Evolutionary conservation across 225 moss, liverwort and hornwort species (phyloP), one percentile per base, ranked within the genome.

Genomic region (Rhytidiadelphus loreus): DNA sequence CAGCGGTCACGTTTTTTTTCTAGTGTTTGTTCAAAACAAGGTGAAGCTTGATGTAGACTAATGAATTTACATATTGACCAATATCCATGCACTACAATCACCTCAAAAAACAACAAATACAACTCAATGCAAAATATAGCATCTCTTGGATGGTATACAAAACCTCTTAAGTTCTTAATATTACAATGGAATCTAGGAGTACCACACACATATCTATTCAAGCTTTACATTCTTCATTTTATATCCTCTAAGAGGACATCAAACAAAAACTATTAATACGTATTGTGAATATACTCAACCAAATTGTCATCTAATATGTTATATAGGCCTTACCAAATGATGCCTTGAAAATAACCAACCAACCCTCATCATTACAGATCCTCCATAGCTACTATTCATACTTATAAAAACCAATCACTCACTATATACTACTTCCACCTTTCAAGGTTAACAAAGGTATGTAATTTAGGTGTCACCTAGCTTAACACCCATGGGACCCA

Each of bases 21-120:
- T n/a, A n/a, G n/a, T n/a, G n/a, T n/a, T n/a, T n/a, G n/a, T n/a
- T n/a, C n/a, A n/a, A n/a, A 50, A 20, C 0, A 50, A 75, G 7
- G 29, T 21, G 6, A 48, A 32, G 32, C 20, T 75, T 20, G 18
- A 32, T 50, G 7, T 50, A 75, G 3, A 52, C 33, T 33, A 21
- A 5, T 75, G 33, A 74, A 30, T 28, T 46, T 4, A 18, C 4
- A 46, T 46, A 18, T 0, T 73, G 0, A 10, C 2, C 0, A 0
- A 73, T 46, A 4, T 0, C 11, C 6, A 73, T 48, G 19, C 3
- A 19, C 12, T n/a, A n/a, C n/a, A n/a, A n/a, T n/a, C n/a, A n/a
- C n/a, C 3, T 74, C 3, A 32, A 74, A 73, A 48, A 30, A 2
- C 4, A 73, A 30, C 48, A 73, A 46, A 30, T 25, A 25, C 25